Percentiles rank a stretch among this genome's conserved stretches.
Evolutionary conservation across 2,329 filamentous ascomycete species (phyloP).

Genomic region (Chrysoporthe austroafricana): DNA sequence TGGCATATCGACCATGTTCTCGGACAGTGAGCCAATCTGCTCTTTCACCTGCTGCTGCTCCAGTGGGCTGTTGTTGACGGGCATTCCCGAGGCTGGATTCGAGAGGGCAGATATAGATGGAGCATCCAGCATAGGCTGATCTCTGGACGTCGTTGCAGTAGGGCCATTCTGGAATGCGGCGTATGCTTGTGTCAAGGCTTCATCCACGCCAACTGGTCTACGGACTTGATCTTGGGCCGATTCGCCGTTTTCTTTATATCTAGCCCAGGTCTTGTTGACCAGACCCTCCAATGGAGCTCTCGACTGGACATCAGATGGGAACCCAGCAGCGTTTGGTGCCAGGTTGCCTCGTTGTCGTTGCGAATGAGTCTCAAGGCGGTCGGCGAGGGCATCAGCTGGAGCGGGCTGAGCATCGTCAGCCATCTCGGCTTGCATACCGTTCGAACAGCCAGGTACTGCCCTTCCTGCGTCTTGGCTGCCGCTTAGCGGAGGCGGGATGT

Average conservation of each 20-base stretch:
- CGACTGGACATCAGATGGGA: background rate
- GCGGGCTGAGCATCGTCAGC: no score
- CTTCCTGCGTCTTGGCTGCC: background rate
- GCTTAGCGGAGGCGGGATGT: background rate
- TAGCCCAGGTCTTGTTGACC: background rate
- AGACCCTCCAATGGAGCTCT: background rate
- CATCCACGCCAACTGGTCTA: background rate
- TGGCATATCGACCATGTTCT: background rate
- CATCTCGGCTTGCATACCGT: no score
- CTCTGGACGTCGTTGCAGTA: background rate
- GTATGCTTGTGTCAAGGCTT: background rate
- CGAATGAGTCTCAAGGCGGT: no score
- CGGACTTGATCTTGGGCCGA: background rate
- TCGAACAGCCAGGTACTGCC: constrained; percentile 10
- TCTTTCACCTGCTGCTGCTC: background rate
- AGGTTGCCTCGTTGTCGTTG: no score
- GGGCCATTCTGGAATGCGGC: background rate
- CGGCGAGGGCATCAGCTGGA: no score
- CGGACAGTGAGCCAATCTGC: no score
- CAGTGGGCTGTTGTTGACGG: background rate
- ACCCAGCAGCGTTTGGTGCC: background rate
- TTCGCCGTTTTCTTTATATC: background rate
- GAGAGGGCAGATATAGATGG: background rate
- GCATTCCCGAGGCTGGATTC: background rate
- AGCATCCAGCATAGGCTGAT: no score